Evolutionary conservation across 2,329 filamentous ascomycete genomes (phyloP).

Genomic region (Aspergillus sp.): DNA sequence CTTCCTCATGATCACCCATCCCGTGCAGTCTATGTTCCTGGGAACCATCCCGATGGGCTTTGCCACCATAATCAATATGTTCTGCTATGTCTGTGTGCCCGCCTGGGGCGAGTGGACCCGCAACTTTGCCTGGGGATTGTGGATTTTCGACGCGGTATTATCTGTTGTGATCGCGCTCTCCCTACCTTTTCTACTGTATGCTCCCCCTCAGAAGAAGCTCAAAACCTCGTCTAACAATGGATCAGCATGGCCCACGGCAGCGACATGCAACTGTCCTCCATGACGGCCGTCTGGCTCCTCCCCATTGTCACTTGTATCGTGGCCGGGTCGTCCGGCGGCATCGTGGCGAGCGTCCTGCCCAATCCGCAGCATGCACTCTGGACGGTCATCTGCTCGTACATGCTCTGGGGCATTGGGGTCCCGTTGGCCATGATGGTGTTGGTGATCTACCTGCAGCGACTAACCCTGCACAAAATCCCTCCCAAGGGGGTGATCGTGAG

Average conservation of each 20-base stretch:
- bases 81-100: conserved; percentile 59
- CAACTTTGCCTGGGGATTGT: conserved; percentile 57
- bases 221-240: not conserved
- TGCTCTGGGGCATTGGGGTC: conserved; percentile 68
- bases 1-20: conserved; percentile 64
- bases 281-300: conserved; percentile 66
- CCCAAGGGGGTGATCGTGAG: conserved; percentile 67
- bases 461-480: conserved; percentile 68
- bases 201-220: not conserved
- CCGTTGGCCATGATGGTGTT: conserved; percentile 64
- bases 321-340: conserved; percentile 62
- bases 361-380: conserved; percentile 57
- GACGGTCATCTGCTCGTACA: conserved; percentile 64
- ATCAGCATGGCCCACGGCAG: conserved; percentile 24
- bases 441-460: conserved; percentile 67
- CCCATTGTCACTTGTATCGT: conserved; percentile 69
- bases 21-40: conserved; percentile 66
- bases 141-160: conserved; percentile 58
- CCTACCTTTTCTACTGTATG: conserved; percentile 59
- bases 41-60: conserved; percentile 69
- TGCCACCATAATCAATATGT: conserved; percentile 67
- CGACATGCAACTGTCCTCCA: conserved; percentile 48
- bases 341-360: conserved; percentile 60
- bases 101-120: conserved; percentile 61
- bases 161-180: conserved; percentile 56